Evolutionary conservation across 768 basidiomycete genomes (phyloP), one percentile per base, ranked within the genome.

Genomic region (Calocybe gangraenosa): DNA sequence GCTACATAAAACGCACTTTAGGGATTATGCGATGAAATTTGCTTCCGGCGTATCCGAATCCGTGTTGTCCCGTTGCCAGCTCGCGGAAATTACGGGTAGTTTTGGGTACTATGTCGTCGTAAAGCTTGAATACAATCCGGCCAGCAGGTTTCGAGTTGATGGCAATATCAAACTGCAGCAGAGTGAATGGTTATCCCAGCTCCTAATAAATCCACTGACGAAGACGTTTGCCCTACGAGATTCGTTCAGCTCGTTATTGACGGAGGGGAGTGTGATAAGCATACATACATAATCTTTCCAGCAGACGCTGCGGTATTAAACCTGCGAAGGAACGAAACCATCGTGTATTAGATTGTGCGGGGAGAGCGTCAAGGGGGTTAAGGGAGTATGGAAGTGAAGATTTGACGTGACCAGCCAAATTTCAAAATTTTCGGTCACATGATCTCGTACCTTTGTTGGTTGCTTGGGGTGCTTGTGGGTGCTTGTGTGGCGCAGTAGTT

Each of bases 1-100:
- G 28, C 17, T 20, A 15, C 17, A 22, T 6, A 40, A 10, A 3
- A 65, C 76, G 22, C 37, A 81, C 82, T 50, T 73, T 61, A 32
- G 85, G 84, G 47, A 87, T 87, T 54, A 87, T 69, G 43, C 83
- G 76, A 58, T 93, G 90, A 71, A 92, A 87, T 8, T 47, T 48
- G 48, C 81, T 81, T 2, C 74, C 78, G 19, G 75, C 64, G 66
- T 92, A 96, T 7, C 85, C 88, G 53, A 84, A 83, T 15, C 81
- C 78, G 48, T 79, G 73, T 54, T 79, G 69, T 6, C 79, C 80
- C 5, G 81, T 79, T 7, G 83, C 79, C 37, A 93, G 74, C 58
- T 86, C 82, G 43, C 90, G 82, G 70, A 92, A 93, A 71, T 92
- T 92, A 40, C 65, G 67, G 2, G 86, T 64, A 9, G 92, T 93